Percentiles rank a stretch among this genome's conserved stretches.
Evolutionary conservation across 768 basidiomycete species (phyloP).

Genomic region (Suillus variegatus): DNA sequence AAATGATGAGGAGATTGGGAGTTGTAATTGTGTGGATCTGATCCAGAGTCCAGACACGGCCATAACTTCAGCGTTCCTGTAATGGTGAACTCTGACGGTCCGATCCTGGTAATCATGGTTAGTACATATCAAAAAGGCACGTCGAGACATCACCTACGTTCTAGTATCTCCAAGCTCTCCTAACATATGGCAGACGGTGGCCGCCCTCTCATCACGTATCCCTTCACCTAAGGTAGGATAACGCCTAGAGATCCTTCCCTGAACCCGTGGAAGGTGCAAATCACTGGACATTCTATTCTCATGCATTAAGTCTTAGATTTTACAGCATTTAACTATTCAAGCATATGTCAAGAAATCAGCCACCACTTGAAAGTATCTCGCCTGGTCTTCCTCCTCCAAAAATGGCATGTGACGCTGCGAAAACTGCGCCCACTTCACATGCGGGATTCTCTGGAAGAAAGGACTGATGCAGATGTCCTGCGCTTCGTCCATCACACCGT

Average conservation of each 20-base stretch:
- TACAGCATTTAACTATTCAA: not conserved
- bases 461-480: conserved; percentile 27
- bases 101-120: conserved; percentile 3
- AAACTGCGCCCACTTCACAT: conserved; percentile 31
- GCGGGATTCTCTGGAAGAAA: conserved; percentile 27
- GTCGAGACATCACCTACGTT: conserved; percentile 9
- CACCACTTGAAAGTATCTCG: conserved; percentile 38
- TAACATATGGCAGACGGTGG: not conserved
- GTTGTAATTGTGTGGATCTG: conserved; percentile 35
- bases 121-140: not conserved
- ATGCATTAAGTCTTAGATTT: not conserved
- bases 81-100: conserved; percentile 33
- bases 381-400: conserved; percentile 40
- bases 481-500: conserved; percentile 34
- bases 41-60: conserved; percentile 42
- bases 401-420: conserved; percentile 40
- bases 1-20: conserved; percentile 38
- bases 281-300: not conserved
- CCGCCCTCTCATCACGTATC: not conserved
- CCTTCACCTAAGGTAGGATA: not conserved
- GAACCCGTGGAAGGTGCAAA: not conserved
- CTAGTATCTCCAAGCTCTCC: not conserved
- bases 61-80: conserved; percentile 41
- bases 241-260: not conserved
- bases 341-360: conserved; percentile 30